Percentiles rank a stretch among this genome's conserved stretches.
Evolutionary conservation across 75 land plant species (phyloP).

Genomic region (Azolla pinnata): DNA sequence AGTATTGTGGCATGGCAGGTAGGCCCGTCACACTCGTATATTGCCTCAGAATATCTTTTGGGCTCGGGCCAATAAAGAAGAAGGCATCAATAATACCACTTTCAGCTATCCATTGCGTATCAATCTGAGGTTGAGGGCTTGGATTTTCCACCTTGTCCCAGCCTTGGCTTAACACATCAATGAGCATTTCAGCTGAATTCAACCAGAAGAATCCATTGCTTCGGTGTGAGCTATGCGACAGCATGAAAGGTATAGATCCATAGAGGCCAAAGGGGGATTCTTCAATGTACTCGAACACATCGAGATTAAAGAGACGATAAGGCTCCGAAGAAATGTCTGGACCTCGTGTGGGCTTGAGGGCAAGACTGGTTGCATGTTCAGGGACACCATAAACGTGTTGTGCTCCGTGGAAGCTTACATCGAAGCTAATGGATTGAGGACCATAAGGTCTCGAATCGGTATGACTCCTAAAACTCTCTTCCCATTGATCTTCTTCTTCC

Average conservation of each 20-base stretch:
- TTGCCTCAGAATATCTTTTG: slow-evolving; percentile 81
- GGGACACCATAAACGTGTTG: slow-evolving; percentile 93
- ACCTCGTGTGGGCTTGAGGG: slow-evolving; percentile 71
- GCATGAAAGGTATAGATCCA: slow-evolving; percentile 86
- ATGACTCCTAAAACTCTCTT: slow-evolving; percentile 66
- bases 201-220: slow-evolving; percentile 87
- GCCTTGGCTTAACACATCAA: slow-evolving; percentile 76
- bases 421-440: slow-evolving; percentile 83
- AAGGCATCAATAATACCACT: slow-evolving; percentile 88
- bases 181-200: slow-evolving; percentile 97
- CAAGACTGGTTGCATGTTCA: slow-evolving; percentile 74
- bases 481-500: slow-evolving; percentile 68
- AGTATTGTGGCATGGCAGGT: slow-evolving; percentile 72
- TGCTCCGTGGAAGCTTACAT: slow-evolving; percentile 83
- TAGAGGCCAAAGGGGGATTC: slow-evolving; percentile 95
- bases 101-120: slow-evolving; percentile 90
- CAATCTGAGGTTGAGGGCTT: slow-evolving; percentile 24
- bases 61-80: slow-evolving; percentile 83
- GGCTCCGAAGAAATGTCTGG: slow-evolving; percentile 85
- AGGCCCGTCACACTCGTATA: slow-evolving; percentile 70
- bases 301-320: slow-evolving; percentile 82
- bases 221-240: slow-evolving; percentile 51
- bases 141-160: slow-evolving; percentile 38
- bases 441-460: slow-evolving; percentile 82
- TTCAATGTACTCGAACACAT: slow-evolving; percentile 83